These are phyloP conservation scores for Colletotrichum endophyticum DNA, from an alignment of 2,329 filamentous ascomycete species.

Conservation along the genomic window DNA sequence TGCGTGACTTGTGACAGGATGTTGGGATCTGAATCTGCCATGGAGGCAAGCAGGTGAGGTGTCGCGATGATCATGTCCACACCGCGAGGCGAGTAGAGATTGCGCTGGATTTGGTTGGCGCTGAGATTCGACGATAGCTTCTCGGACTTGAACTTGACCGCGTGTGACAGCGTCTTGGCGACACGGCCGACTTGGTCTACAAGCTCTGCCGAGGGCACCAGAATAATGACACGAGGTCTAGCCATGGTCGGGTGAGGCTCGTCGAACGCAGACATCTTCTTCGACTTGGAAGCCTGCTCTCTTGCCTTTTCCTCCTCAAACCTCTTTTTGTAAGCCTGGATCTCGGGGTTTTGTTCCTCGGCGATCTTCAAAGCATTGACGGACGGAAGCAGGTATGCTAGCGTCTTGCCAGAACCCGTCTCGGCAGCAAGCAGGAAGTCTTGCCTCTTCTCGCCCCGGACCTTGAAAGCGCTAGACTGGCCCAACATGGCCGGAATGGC, in stretches of 20 bases:
- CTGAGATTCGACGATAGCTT: slow-evolving; percentile 80
- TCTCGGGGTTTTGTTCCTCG: slow-evolving; percentile 64
- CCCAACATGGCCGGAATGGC: slow-evolving; percentile 84
- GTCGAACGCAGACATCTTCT: slow-evolving; percentile 65
- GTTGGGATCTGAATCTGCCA: slow-evolving; percentile 88
- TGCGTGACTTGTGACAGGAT: slow-evolving; percentile 91
- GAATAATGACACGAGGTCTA: slow-evolving; percentile 81
- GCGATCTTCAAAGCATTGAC: slow-evolving; percentile 84
- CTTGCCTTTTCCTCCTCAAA: slow-evolving; percentile 61
- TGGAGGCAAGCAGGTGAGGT: slow-evolving; percentile 86
- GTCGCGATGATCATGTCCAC: slow-evolving; percentile 89
- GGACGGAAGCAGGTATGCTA: slow-evolving; percentile 87
- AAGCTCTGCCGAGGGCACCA: slow-evolving; percentile 91
- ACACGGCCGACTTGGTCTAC: slow-evolving; percentile 85
- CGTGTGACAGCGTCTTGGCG: slow-evolving; percentile 83
- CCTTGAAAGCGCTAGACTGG: slow-evolving; percentile 46
- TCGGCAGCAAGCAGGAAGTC: slow-evolving; percentile 89
- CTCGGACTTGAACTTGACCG: slow-evolving; percentile 84
- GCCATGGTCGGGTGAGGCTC: slow-evolving; percentile 77
- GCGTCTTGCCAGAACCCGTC: slow-evolving; percentile 95
- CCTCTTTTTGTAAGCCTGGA: slow-evolving; percentile 62
- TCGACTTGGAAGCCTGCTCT: slow-evolving; percentile 57
- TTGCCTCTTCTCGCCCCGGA: slow-evolving; percentile 35
- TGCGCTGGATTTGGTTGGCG: slow-evolving; percentile 80
- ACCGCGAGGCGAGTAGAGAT: slow-evolving; percentile 79